Conservation (phyloP, 1,139 yeast genomes). For the Arxiozyma heterogenica region DNA sequence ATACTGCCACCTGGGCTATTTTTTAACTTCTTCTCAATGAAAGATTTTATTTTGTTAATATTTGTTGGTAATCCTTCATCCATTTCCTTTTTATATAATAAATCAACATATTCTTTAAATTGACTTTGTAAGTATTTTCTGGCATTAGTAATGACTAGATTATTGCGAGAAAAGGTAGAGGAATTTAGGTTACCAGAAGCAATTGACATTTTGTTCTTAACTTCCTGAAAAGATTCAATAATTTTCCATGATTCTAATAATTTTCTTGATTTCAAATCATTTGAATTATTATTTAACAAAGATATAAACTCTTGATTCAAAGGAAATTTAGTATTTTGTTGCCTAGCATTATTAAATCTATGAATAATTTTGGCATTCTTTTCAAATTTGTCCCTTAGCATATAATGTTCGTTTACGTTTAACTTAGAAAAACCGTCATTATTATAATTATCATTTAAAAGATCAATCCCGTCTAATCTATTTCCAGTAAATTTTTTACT, state of each 20-base stretch:
- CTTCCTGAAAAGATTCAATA: slow-evolving; percentile 27
- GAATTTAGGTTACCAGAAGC: not conserved
- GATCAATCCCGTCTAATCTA: not conserved
- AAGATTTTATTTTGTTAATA: slow-evolving; percentile 61
- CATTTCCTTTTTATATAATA: slow-evolving; percentile 54
- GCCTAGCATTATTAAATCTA: slow-evolving; percentile 61
- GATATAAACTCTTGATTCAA: slow-evolving; percentile 31
- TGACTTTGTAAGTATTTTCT: slow-evolving; percentile 61
- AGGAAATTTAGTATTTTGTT: slow-evolving; percentile 35
- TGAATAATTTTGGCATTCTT: slow-evolving; percentile 63
- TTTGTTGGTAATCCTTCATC: slow-evolving; percentile 63
- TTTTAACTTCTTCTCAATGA: slow-evolving; percentile 43
- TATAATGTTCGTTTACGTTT: slow-evolving; percentile 35
- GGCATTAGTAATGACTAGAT: slow-evolving; percentile 44
- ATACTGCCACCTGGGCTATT: slow-evolving; percentile 18
- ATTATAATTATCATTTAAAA: slow-evolving; percentile 14
- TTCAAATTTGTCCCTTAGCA: slow-evolving; percentile 53
- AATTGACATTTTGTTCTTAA: not conserved
- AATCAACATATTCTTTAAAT: slow-evolving; percentile 66
- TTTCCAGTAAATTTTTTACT: slow-evolving; percentile 11
- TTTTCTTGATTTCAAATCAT: slow-evolving; percentile 54
- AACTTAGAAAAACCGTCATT: slow-evolving; percentile 26
- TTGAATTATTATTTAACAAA: slow-evolving; percentile 20
- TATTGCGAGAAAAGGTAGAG: not conserved
- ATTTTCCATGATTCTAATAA: slow-evolving; percentile 58